Base-by-base conservation (phyloP, 805 yeast species). In the Nakazawaea ernobii region DNA sequence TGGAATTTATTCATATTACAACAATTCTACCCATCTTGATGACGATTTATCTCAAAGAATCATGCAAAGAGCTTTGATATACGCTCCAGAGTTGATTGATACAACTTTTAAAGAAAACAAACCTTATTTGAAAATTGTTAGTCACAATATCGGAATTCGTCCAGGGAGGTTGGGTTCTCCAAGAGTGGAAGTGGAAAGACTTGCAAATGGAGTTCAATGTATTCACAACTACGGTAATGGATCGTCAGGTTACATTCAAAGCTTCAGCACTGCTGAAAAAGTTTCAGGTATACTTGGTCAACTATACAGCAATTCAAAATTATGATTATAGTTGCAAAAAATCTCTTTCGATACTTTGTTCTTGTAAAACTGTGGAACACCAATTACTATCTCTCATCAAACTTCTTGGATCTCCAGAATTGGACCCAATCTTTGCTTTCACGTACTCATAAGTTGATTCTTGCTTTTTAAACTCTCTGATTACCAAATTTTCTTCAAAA, bases 361-460 rank as follows among this genome's bases (percentile, higher is more conserved):
- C 28, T 33, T 65, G 61, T 17, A 65, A 45, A 32, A 51, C 50
- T 42, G 73, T 74, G 10, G 86, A 74, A 8, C 92, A 90, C 97
- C 97, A 92, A 60, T 86, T 81, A 28, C 84, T 75, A 61, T 92
- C 97, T 49, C 98, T 72, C 45, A 92, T 65, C 36, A 76, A 77
- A 57, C 76, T 79, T 58, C 82, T 80, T 59, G 75, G 91, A 62
- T 74, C 97, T 60, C 80, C 82, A 50, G 73, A 75, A 53, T 65
- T 71, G 6, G 82, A 67, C 3, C 70, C 69, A 2, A 72, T 66
- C 9, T 49, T 51, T 41, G 67, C 68, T 14, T 70, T 59, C 8
- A 83, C 70, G 30, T 66, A 67, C 11, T 66, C 63, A 60, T 82
- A 84, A 6, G 68, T 65, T 24, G 70, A 79, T 59, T 85, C 86